A percentile compares a stretch with the other conserved stretches of the same genome.
Conservation (phyloP, 169 alveolate species). For the Fabrea salina region DNA sequence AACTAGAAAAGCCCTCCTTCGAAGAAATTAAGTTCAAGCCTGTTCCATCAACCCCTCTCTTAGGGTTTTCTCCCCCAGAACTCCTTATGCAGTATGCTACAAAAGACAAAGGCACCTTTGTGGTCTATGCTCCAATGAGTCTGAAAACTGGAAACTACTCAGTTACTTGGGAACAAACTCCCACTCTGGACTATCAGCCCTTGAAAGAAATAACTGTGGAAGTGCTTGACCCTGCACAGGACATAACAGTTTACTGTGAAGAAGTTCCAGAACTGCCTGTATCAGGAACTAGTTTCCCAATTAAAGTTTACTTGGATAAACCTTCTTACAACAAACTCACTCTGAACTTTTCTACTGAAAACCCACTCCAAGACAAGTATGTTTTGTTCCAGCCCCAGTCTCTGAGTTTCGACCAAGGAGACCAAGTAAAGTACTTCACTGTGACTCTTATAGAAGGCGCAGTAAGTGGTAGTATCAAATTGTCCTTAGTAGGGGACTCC, state of each 20-base stretch:
- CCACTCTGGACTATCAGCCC: background rate
- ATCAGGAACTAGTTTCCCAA: slow-evolving; percentile 11
- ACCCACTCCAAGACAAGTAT: background rate
- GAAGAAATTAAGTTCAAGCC: background rate
- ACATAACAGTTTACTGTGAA: background rate
- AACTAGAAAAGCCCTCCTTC: slow-evolving; percentile 14
- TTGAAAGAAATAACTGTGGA: background rate
- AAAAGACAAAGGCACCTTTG: background rate
- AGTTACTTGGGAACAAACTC: background rate
- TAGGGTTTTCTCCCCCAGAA: background rate
- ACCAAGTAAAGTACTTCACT: background rate
- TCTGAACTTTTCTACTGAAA: background rate
- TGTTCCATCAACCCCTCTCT: background rate
- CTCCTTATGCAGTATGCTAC: background rate
- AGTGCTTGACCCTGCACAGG: background rate
- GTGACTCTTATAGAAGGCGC: slow-evolving; percentile 17
- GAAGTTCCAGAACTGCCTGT: slow-evolving; percentile 10
- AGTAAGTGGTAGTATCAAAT: background rate
- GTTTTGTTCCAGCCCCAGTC: background rate
- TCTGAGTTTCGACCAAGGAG: background rate
- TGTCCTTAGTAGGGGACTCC: slow-evolving; percentile 6
- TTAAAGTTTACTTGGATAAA: background rate
- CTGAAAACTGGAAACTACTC: background rate
- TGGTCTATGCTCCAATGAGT: background rate
- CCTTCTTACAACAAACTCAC: background rate